Base-by-base conservation (phyloP, 164 flowering plant species). In the Nelumbo lutea region DNA sequence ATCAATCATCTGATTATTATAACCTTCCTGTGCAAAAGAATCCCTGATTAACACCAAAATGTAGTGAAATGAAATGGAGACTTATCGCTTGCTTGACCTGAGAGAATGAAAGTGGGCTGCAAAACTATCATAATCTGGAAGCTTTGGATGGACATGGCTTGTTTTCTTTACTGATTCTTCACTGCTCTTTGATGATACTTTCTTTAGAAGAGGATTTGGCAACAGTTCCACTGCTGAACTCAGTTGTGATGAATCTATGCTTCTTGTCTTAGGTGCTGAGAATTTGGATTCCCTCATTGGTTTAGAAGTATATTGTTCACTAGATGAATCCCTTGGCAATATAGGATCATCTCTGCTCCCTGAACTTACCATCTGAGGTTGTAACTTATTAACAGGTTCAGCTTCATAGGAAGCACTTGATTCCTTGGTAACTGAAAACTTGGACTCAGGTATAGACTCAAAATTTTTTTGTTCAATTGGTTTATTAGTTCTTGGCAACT, bases 121-220 rank as follows among this genome's bases (percentile, higher is more conserved):
- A 7, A 95, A 62, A 3, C 74, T 42, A n/a, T 95, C 96, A 53
- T 78, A 90, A 59, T 95, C 99, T 0, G 99, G 99, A 70, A 92
- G 92, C 81, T 90, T 95, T 48, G 99, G 99, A 70, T 95, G 99
- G 74, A 95, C 98, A 78, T 95, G 99, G 70, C 87, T 75, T 3
- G 91, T 80, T 69, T 65, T 79, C 75, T 81, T 79, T 27, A 39
- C 40, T 48, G 81, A 74, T 39, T 76, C 77, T 73, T 81, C 78
- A 47, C 69, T 39, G 59, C 61, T 10, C n/a, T 45, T 68, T 56
- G 72, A 53, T 27, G 43, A 13, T 41, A n/a, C 70, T 59, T 66
- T 41, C 70, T 65, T 53, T 3, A 44, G 45, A 27, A 27, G 27
- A 46, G 65, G 59, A n/a, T 52, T 68, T 14, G 61, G 53, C 47